Conservation (phyloP, 768 basidiomycete species). For the Psilocybe cubensis region DNA sequence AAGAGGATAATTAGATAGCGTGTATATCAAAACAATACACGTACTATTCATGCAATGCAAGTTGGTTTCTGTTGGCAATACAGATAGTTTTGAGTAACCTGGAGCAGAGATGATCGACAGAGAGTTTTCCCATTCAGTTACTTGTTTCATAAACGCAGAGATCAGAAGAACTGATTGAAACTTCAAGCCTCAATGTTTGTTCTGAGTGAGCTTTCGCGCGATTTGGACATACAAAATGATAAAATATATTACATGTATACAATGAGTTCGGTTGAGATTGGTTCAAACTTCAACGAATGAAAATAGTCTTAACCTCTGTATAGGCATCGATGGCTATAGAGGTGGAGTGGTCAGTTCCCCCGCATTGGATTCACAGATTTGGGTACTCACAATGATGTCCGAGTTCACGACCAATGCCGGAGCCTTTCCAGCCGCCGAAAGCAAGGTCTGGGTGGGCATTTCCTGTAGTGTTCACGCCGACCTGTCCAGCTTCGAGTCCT, state of each 20-base stretch:
- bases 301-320: constrained; percentile 1
- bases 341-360: too few relatives aligned
- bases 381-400: not conserved
- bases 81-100: too few relatives aligned
- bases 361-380: not conserved
- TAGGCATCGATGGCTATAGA: not conserved
- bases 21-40: too few relatives aligned
- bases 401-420: not conserved
- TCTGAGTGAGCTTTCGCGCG: too few relatives aligned
- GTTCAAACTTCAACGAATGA: not conserved
- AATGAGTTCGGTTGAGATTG: not conserved
- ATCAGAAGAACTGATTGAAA: too few relatives aligned
- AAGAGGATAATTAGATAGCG: too few relatives aligned
- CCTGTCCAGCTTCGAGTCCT: not conserved
- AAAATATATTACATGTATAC: not conserved
- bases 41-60: too few relatives aligned
- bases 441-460: not conserved
- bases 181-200: too few relatives aligned
- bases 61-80: too few relatives aligned
- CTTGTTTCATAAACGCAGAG: too few relatives aligned
- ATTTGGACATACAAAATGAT: not conserved
- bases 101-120: too few relatives aligned
- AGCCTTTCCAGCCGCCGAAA: not conserved
- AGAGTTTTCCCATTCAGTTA: too few relatives aligned
- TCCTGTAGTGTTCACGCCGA: not conserved